These are phyloP conservation scores for Irpex sp. DNA, from an alignment of 1,284 basidiomycete species.

Conservation along the genomic window DNA sequence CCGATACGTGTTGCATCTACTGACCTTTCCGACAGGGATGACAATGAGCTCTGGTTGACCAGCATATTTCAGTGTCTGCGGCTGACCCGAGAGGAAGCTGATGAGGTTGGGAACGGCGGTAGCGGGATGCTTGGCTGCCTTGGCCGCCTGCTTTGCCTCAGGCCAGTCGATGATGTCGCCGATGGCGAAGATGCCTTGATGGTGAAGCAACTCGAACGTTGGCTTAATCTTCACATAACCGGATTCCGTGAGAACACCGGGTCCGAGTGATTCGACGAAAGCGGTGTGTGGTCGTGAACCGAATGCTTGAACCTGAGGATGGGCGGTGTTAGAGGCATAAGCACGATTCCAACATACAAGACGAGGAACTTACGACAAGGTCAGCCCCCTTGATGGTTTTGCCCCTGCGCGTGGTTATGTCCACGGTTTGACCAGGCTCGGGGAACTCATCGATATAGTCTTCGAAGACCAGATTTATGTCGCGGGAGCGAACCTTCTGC, in stretches of 20 bases:
- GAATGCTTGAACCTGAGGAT: slow-evolving; percentile 40
- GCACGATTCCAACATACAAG: neutral
- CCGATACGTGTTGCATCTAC: slow-evolving; percentile 10
- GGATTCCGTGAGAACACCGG: slow-evolving; percentile 32
- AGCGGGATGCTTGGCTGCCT: slow-evolving; percentile 36
- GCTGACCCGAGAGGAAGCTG: slow-evolving; percentile 33
- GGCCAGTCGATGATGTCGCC: slow-evolving; percentile 56
- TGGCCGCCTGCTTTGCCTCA: slow-evolving; percentile 55
- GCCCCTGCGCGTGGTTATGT: slow-evolving; percentile 48
- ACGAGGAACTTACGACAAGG: slow-evolving; percentile 42
- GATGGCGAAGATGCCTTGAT: slow-evolving; percentile 49
- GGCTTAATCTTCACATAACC: slow-evolving; percentile 45
- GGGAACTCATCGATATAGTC: slow-evolving; percentile 48
- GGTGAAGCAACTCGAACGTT: slow-evolving; percentile 43
- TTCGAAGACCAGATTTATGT: slow-evolving; percentile 46
- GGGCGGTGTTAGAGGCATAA: neutral
- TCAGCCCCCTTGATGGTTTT: slow-evolving; percentile 45
- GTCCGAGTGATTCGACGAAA: slow-evolving; percentile 40
- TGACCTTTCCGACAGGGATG: slow-evolving; percentile 55
- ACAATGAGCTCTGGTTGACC: slow-evolving; percentile 47
- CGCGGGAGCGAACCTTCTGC: slow-evolving; percentile 34
- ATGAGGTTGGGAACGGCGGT: slow-evolving; percentile 44
- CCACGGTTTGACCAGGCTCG: slow-evolving; percentile 19
- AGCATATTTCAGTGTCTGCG: slow-evolving; percentile 39
- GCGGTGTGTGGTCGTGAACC: slow-evolving; percentile 47